Evolutionary conservation across 148 eudicot species (phyloP).

Genomic region (Rhododendron ferrugineum): DNA sequence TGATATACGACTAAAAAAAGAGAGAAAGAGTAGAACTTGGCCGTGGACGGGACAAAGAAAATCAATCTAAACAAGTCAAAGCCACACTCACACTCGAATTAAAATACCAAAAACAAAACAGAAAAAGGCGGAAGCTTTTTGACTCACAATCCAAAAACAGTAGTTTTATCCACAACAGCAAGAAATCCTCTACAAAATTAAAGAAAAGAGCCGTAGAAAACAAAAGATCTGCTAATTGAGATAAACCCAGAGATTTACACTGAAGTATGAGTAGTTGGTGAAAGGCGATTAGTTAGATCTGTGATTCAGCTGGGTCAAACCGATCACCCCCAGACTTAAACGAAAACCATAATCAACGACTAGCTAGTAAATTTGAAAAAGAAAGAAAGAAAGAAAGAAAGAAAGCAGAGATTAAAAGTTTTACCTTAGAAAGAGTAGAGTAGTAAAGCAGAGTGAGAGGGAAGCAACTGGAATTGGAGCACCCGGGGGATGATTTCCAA

Average conservation of each 20-base stretch:
- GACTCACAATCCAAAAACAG: background rate
- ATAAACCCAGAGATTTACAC: background rate
- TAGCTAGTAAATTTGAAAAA: background rate
- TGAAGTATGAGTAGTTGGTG: background rate
- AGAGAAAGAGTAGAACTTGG: background rate
- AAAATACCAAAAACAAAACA: background rate
- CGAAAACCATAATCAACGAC: background rate
- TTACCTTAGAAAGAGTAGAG: background rate
- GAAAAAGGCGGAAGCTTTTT: background rate
- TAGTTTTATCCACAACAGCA: background rate
- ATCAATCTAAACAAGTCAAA: background rate
- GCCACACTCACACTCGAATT: background rate
- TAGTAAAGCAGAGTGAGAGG: background rate
- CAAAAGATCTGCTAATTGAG: background rate
- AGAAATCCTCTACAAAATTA: background rate
- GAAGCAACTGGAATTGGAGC: background rate
- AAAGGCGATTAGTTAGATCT: background rate
- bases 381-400: background rate
- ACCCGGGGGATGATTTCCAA: background rate
- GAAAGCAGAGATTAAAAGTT: background rate
- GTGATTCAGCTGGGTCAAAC: background rate
- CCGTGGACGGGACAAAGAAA: background rate
- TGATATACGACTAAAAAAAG: background rate
- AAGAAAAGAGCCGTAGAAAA: background rate
- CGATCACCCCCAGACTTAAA: background rate